A percentile compares a stretch with the other conserved stretches of the same genome.
Conservation (phyloP, 148 eudicot genomes). For the Fagopyrum esculentum region DNA sequence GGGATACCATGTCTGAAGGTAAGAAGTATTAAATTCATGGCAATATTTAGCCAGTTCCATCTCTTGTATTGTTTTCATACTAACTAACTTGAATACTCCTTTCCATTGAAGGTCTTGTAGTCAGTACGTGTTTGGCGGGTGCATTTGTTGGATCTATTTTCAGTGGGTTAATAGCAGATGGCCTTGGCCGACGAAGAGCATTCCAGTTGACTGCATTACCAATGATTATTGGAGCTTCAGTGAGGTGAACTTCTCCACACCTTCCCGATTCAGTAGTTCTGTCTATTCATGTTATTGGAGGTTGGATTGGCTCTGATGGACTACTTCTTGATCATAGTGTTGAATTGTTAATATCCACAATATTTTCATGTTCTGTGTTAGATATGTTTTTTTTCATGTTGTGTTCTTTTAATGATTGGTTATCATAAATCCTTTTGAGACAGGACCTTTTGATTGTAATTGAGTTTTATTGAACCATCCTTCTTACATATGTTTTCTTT, state of each 20-base stretch:
- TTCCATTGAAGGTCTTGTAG: slow-evolving; percentile 64
- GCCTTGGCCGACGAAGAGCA: slow-evolving; percentile 72
- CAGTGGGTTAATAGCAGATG: slow-evolving; percentile 85
- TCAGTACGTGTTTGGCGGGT: slow-evolving; percentile 77
- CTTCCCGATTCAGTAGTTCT: background rate
- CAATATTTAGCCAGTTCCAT: background rate
- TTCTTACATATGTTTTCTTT: background rate
- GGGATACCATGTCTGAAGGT: slow-evolving; percentile 86
- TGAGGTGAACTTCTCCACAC: slow-evolving; percentile 40
- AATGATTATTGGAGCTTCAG: slow-evolving; percentile 69
- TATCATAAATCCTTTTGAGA: background rate
- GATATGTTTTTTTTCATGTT: background rate
- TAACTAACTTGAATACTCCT: background rate
- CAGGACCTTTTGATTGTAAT: background rate
- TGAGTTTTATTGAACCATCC: background rate
- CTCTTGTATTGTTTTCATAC: background rate
- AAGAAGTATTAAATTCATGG: slow-evolving; percentile 1
- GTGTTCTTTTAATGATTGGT: background rate
- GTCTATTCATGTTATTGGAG: background rate
- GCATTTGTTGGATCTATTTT: slow-evolving; percentile 78
- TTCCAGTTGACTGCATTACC: slow-evolving; percentile 84
- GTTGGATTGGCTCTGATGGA: background rate
- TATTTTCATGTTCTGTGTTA: background rate
- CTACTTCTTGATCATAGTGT: background rate
- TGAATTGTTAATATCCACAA: background rate